Evolutionary conservation across 148 eudicot genomes (phyloP).

Genomic region (Vaccinium myrtillus): DNA sequence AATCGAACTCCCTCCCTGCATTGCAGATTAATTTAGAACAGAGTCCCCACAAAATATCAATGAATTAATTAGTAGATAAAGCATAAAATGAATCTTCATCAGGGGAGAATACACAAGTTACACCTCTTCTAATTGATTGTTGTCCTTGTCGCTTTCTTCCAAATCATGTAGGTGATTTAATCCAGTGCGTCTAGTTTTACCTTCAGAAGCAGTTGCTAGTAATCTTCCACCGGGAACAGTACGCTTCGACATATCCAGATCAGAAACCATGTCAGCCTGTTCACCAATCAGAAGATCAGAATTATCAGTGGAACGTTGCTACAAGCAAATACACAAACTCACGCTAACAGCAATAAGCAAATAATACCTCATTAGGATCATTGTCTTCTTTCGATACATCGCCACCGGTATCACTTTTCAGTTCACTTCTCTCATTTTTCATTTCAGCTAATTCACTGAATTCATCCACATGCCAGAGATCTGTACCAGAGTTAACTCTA

Average conservation of each 20-base stretch:
- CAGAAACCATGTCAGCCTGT: conserved; percentile 20
- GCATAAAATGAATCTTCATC: neutral
- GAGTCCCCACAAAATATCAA: neutral
- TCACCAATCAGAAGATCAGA: conserved; percentile 11
- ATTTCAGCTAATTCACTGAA: conserved; percentile 24
- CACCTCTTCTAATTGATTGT: conserved; percentile 18
- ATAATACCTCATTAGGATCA: conserved; percentile 22
- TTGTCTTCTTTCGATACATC: conserved; percentile 9
- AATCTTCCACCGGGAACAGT: conserved; percentile 8
- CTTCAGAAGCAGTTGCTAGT: conserved; percentile 17
- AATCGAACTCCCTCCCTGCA: conserved; percentile 31
- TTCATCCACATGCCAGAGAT: conserved; percentile 27
- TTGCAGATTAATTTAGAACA: neutral
- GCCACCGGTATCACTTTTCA: conserved; percentile 12
- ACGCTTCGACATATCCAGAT: conserved; percentile 5
- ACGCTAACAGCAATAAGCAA: neutral
- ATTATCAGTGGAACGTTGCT: neutral
- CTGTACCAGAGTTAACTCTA: conserved; percentile 16
- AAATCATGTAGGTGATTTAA: conserved; percentile 12
- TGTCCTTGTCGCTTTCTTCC: conserved; percentile 7
- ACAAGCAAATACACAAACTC: neutral
- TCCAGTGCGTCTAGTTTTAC: neutral
- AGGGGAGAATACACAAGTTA: neutral
- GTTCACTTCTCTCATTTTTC: conserved; percentile 26
- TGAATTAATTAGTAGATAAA: neutral